Conservation (phyloP, 129 eudicot species). For the Logfia minima region DNA sequence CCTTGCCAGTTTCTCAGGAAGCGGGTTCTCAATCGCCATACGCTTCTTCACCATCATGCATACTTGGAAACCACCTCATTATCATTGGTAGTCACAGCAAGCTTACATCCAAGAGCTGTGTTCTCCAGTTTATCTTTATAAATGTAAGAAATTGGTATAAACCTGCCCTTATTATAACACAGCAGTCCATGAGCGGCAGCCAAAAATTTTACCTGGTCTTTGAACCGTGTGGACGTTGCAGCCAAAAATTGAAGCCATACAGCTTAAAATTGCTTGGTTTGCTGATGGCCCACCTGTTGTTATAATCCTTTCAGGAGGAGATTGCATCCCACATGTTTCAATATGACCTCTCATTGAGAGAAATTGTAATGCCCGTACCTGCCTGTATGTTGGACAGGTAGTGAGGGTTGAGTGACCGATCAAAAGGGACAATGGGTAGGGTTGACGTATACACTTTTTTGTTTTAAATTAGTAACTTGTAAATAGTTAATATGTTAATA, state of each 20-base stretch:
- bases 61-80: conserved; percentile 43
- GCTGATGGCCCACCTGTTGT: conserved; percentile 83
- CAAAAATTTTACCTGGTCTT: conserved; percentile 48
- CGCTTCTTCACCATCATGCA: conserved; percentile 58
- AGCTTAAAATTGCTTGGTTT: conserved; percentile 45
- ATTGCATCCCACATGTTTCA: conserved; percentile 71
- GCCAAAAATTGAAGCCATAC: conserved; percentile 67
- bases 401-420: not conserved
- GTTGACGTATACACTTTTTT: not conserved
- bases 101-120: conserved; percentile 60
- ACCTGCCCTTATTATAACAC: conserved; percentile 51
- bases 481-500: not conserved
- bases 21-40: conserved; percentile 58
- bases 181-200: conserved; percentile 77
- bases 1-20: conserved; percentile 42
- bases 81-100: conserved; percentile 50
- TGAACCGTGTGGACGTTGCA: conserved; percentile 62
- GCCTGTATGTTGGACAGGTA: conserved; percentile 6
- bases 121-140: conserved; percentile 46
- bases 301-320: conserved; percentile 62
- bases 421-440: not conserved
- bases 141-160: conserved; percentile 50
- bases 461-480: too few species aligned
- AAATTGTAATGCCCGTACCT: conserved; percentile 67
- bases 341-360: conserved; percentile 71